Evolutionary conservation across 768 basidiomycete species (phyloP), one percentile per base, ranked within the genome.

Genomic region (Dentipellis fragilis): DNA sequence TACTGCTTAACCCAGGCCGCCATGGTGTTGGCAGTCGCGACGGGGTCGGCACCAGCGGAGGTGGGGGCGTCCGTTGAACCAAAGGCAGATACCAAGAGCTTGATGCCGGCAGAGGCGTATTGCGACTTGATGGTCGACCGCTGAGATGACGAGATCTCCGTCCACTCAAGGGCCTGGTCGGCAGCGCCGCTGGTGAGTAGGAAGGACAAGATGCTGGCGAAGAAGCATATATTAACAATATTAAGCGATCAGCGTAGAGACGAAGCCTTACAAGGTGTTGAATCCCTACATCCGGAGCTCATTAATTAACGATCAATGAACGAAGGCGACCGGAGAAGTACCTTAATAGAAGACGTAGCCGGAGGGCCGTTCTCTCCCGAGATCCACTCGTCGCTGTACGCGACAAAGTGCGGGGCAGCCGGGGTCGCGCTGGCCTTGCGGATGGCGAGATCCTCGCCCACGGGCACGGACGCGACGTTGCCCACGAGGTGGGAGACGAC

Each of bases 1-100:
- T 76, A 78, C 58, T 74, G 55, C 36, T 68, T 72, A 35, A 80
- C 78, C 69, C 70, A 79, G 10, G 66, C 63, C 7, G 75, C 77
- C 62, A 80, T 68, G 8, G 66, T 68, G 56, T 72, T 69, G 1
- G 78, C 78, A 3, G 67, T 67, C 23, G 51, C 52, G 23, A 69
- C 67, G 2, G 79, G 69, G 55, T 79, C 69, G 5, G 63, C 62
- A 23, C 72, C 73, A 3, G 65, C 63, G 1, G 73, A 68, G 2
- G 77, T 80, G 1, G 79, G 79, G 1, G 68, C 66, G 54, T 75
- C 72, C 19, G 67, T 66, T 8, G 77, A 71, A 8, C 79, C 78
- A 59, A 83, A 83, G 3, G 70, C 72, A 46, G 79, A 78, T 4
- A 83, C 81, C 52, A 84, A 73, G 47, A 84, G 62, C n/a, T 75